Base-by-base conservation (phyloP, 352 stramenopile genomes). In the Globisporangium solare region DNA sequence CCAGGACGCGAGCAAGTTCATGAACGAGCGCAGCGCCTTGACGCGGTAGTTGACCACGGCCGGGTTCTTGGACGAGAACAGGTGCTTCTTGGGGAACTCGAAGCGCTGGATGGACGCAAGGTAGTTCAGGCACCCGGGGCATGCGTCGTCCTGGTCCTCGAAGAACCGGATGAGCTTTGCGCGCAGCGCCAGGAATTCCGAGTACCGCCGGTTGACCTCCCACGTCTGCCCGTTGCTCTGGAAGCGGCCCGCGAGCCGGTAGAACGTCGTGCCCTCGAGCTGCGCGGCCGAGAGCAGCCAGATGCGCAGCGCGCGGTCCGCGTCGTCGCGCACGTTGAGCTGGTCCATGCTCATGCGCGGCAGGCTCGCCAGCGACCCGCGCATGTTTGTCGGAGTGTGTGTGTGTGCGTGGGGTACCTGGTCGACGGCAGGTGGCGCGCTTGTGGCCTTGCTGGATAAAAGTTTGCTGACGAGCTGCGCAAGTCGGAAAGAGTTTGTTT, bases 21-120 rank as follows among this genome's bases (percentile, higher is more conserved):
- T 64, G 55, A 94, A 94, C n/a, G 82, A 82, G 7, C 85, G 85
- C 54, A 94, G 66, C 39, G 83, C 85, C 57, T 90, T 87, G 49
- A 89, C 71, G 41, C 85, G 85, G 60, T 94, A 94, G 67, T 94
- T 92, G 52, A 94, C 61, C 6, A 94, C 83, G 2, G 79, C 64
- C n/a, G 77, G 72, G 47, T 79, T 85, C 45, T 76, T 68, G 13
- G 85, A 92, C 13, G 78, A 83, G 56, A 94, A 92, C 6, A 91
- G 45, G 61, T 94, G 85, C 67, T 94, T 94, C 68, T 92, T 92
- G 0, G 85, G 85, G 56, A 94, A 94, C 42, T 86, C 76, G 60
- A 94, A 94, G 57, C 72, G 66, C 61, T 80, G 67, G 64, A 94
- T 82, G 40, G 80, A 70, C 63, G 88, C 73, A 46, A 92, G 61